Conservation (phyloP, 495 filamentous ascomycete genomes). For the Hypomontagnella monticulosa region DNA sequence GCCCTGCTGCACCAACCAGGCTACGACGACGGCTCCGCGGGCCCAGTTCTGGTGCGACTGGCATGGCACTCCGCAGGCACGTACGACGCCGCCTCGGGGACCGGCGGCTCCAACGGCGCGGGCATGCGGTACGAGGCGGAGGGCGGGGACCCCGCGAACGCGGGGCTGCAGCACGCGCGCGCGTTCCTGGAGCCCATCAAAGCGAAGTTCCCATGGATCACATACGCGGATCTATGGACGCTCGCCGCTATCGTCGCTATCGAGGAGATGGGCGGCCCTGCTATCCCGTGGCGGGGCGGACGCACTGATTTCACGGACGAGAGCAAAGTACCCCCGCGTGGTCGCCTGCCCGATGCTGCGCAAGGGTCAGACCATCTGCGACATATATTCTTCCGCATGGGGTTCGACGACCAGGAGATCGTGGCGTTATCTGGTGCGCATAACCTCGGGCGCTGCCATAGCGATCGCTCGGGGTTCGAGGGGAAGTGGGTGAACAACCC, state of each 20-base stretch:
- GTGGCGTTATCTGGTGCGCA: slow-evolving; percentile 70
- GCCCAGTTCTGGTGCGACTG: slow-evolving; percentile 68
- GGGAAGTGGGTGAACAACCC: slow-evolving; percentile 72
- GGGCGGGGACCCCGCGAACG: slow-evolving; percentile 71
- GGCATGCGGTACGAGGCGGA: slow-evolving; percentile 72
- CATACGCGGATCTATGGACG: slow-evolving; percentile 72
- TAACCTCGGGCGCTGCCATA: slow-evolving; percentile 68
- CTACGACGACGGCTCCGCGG: slow-evolving; percentile 71
- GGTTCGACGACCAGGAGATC: slow-evolving; percentile 72
- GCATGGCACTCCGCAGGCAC: slow-evolving; percentile 72
- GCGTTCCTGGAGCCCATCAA: slow-evolving; percentile 71
- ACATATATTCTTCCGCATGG: slow-evolving; percentile 69
- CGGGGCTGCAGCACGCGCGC: slow-evolving; percentile 69
- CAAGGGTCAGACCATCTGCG: slow-evolving; percentile 67
- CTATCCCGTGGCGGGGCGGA: slow-evolving; percentile 63
- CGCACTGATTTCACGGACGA: slow-evolving; percentile 68
- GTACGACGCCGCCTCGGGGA: slow-evolving; percentile 66
- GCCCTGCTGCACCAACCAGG: slow-evolving; percentile 63
- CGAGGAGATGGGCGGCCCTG: slow-evolving; percentile 66
- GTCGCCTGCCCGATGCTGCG: slow-evolving; percentile 67
- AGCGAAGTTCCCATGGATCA: slow-evolving; percentile 67
- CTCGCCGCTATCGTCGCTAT: slow-evolving; percentile 67
- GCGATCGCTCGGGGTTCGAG: slow-evolving; percentile 68
- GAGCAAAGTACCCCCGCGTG: slow-evolving; percentile 64
- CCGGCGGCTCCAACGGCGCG: slow-evolving; percentile 70